Base-by-base conservation (phyloP, 306 rosid species). In the Medicago arabica region DNA sequence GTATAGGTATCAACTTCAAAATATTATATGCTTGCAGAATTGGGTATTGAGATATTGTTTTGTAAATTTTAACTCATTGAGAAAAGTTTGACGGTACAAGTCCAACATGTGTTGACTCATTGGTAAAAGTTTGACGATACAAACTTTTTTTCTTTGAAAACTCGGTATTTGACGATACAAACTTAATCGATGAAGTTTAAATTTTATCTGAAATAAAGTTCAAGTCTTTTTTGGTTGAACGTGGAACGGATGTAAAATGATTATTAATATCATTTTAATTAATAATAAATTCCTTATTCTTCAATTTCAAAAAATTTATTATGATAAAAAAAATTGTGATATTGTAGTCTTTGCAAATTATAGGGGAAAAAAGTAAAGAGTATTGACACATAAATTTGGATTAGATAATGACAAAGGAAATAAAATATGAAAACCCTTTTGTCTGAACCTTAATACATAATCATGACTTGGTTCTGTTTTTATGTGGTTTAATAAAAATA, bases 361-460 rank as follows among this genome's bases (percentile, higher is more conserved):
- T 46, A 46, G 51, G 16, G 16, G 51, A 46, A 73, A 71, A 19
- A 13, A 8, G 11, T 34, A 85, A 54, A 23, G 69, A 60, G 34
- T 31, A 19, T 67, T 74, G 59, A 13, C 40, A 6, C 43, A 66
- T 44, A 43, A 69, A 47, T 43, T 57, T 55, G 31, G 10, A 79
- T 72, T 64, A 68, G 54, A 44, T 77, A 34, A 57, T 81, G 83
- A 54, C 51, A 58, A 71, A 76, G 44, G 38, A 80, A 78, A 65
- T 74, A 55, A 70, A 80, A 59, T 59, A 59, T 72, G 77, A 34
- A 43, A 4, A 39, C 50, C 66, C 70, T 60, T 73, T 80, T 77
- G 85, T 81, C 50, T 31, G 67, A 70, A 55, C 82, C 65, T 55
- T 65, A 13, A 74, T n/a, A 81, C 88, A 65, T 87, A 83, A 85